Evolutionary conservation across 345 rosid species (phyloP).

Genomic region (Populus euphratica): DNA sequence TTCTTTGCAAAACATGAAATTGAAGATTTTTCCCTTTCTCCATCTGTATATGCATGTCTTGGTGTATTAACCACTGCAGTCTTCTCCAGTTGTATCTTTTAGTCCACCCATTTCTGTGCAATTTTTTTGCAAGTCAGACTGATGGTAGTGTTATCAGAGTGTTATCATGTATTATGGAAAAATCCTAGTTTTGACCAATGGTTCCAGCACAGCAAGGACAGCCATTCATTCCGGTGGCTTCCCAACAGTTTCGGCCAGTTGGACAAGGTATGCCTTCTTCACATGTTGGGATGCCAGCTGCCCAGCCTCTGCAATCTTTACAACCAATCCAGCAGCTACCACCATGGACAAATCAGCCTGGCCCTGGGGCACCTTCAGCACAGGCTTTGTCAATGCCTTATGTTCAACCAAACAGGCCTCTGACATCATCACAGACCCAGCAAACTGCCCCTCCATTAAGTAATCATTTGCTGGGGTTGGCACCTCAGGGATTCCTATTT

Average conservation of each 20-base stretch:
- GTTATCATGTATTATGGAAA: background rate
- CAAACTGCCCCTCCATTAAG: slow-evolving; percentile 37
- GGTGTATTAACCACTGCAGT: slow-evolving; percentile 31
- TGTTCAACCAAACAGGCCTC: slow-evolving; percentile 54
- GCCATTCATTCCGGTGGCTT: slow-evolving; percentile 48
- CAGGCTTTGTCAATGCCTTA: slow-evolving; percentile 58
- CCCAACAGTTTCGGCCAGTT: slow-evolving; percentile 71
- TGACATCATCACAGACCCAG: slow-evolving; percentile 53
- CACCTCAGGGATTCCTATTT: slow-evolving; percentile 48
- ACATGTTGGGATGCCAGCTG: slow-evolving; percentile 45
- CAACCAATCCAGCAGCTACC: slow-evolving; percentile 72
- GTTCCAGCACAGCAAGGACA: slow-evolving; percentile 64
- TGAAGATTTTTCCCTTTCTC: background rate
- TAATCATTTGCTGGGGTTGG: slow-evolving; percentile 40
- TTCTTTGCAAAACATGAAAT: background rate
- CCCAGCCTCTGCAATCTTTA: slow-evolving; percentile 59
- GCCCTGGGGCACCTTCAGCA: slow-evolving; percentile 47
- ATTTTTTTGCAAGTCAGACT: slow-evolving; percentile 13
- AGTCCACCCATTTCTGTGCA: slow-evolving; percentile 25
- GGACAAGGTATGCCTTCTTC: slow-evolving; percentile 58
- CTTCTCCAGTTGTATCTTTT: slow-evolving; percentile 36
- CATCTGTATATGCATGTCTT: background rate
- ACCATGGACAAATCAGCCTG: slow-evolving; percentile 74
- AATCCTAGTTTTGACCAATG: slow-evolving; percentile 60
- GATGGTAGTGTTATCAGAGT: slow-evolving; percentile 4